phyloP scores from a whole-genome alignment of 1,139 yeast genomes.

The Yamadazyma membranifaciens region DNA sequence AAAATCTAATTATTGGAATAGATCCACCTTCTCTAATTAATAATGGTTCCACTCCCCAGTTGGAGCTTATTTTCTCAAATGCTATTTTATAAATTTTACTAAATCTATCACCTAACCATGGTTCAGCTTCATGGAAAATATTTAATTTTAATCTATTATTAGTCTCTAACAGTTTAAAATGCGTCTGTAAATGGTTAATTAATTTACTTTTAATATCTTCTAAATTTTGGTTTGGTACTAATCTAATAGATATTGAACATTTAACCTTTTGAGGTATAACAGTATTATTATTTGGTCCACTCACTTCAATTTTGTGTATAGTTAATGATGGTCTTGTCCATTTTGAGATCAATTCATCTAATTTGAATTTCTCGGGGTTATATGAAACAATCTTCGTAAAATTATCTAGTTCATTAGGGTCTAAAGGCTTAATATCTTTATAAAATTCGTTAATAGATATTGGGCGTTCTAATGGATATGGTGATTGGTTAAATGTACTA shows the following conservation, averaged over 20 bases:
- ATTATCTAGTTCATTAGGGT: constrained; percentile 52
- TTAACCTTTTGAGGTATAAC: constrained; percentile 82
- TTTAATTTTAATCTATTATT: constrained; percentile 59
- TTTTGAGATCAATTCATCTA: constrained; percentile 65
- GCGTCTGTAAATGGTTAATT: constrained; percentile 38
- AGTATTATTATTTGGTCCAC: constrained; percentile 88
- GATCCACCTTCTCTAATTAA: constrained; percentile 96
- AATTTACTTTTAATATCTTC: constrained; percentile 54
- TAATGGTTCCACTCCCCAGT: constrained; percentile 73
- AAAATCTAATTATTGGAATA: constrained; percentile 82
- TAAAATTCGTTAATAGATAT: constrained; percentile 6
- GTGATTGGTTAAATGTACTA: constrained; percentile 51
- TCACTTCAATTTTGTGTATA: constrained; percentile 78
- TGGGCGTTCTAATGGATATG: constrained; percentile 35
- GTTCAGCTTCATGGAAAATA: constrained; percentile 83
- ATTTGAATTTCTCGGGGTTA: constrained; percentile 23
- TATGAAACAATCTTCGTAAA: constrained; percentile 59
- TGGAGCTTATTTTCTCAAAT: constrained; percentile 53
- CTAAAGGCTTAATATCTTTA: constrained; percentile 38
- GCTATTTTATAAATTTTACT: constrained; percentile 71
- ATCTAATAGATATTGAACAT: constrained; percentile 76
- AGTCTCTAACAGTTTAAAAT: constrained; percentile 42
- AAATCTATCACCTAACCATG: constrained; percentile 89
- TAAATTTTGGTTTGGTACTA: constrained; percentile 85
- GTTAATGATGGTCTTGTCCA: constrained; percentile 94